Conservation (phyloP, 2,329 filamentous ascomycete species). For the Trichoderma sp. region DNA sequence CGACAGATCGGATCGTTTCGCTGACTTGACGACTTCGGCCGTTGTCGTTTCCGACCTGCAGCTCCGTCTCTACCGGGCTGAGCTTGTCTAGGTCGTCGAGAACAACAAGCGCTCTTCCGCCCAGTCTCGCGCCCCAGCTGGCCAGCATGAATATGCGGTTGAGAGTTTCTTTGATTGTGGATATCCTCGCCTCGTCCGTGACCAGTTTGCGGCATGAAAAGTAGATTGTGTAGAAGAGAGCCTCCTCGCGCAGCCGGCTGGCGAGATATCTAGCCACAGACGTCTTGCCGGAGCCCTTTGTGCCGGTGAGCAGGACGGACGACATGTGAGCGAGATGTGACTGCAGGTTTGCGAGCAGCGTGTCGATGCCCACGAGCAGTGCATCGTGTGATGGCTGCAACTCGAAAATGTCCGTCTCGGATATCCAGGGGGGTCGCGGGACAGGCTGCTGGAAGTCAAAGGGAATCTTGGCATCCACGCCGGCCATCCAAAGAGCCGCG, state of each 20-base stretch:
- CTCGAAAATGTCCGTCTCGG: constrained; percentile 50
- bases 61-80: constrained; percentile 89
- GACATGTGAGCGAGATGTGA: constrained; percentile 81
- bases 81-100: constrained; percentile 92
- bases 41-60: constrained; percentile 92
- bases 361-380: constrained; percentile 80
- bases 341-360: constrained; percentile 69
- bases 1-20: constrained; percentile 81
- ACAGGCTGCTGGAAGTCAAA: constrained; percentile 78
- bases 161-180: constrained; percentile 87
- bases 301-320: constrained; percentile 86
- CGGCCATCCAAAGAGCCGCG: constrained; percentile 69
- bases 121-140: constrained; percentile 85
- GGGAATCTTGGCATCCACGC: constrained; percentile 71
- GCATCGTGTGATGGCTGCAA: constrained; percentile 60
- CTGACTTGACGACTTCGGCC: constrained; percentile 89
- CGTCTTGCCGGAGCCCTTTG: constrained; percentile 88
- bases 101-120: constrained; percentile 80
- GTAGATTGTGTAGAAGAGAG: constrained; percentile 80
- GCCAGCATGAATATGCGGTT: constrained; percentile 83
- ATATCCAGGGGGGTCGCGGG: constrained; percentile 61
- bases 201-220: constrained; percentile 85
- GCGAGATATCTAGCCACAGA: constrained; percentile 76
- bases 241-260: constrained; percentile 69
- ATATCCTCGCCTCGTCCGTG: constrained; percentile 86